These are phyloP conservation scores for Phylloporus sp. DNA, from an alignment of 768 basidiomycete genomes.

Conservation along the genomic window DNA sequence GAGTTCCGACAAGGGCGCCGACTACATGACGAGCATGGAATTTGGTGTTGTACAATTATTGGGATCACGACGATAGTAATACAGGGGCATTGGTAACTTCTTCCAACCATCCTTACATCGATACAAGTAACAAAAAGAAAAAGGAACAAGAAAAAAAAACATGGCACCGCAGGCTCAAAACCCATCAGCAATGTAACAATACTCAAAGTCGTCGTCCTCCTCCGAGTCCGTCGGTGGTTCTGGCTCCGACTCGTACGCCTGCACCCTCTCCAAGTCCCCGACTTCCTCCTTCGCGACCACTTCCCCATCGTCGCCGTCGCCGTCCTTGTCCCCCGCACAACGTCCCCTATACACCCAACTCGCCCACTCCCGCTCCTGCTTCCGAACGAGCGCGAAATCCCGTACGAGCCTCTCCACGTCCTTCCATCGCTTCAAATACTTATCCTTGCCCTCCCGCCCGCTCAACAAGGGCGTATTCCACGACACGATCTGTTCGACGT, in stretches of 20 bases:
- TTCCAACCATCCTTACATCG: too few relatives aligned
- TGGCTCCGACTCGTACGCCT: constrained; percentile 23
- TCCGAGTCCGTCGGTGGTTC: constrained; percentile 19
- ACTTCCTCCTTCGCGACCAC: neutral
- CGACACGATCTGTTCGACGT: constrained; percentile 25
- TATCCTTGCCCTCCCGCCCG: constrained; percentile 20
- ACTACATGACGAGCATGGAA: too few relatives aligned
- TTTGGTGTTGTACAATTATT: too few relatives aligned
- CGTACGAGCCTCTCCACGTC: constrained; percentile 20
- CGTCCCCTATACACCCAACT: neutral
- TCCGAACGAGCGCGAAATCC: constrained; percentile 17
- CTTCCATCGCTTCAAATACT: constrained; percentile 23
- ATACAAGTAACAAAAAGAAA: neutral
- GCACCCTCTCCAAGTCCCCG: constrained; percentile 8
- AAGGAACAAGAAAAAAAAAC: neutral
- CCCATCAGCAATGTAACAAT: constrained; percentile 17
- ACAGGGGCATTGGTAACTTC: constrained; percentile 3
- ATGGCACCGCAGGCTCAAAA: neutral
- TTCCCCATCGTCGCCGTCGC: neutral
- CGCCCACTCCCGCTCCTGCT: constrained; percentile 21
- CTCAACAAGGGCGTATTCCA: constrained; percentile 30
- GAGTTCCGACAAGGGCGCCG: constrained; percentile 5
- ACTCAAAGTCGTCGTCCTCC: constrained; percentile 25
- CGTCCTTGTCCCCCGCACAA: neutral
- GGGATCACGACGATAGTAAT: too few relatives aligned